Conservation (phyloP, 75 land plant species). For the Sequoiadendron giganteum region DNA sequence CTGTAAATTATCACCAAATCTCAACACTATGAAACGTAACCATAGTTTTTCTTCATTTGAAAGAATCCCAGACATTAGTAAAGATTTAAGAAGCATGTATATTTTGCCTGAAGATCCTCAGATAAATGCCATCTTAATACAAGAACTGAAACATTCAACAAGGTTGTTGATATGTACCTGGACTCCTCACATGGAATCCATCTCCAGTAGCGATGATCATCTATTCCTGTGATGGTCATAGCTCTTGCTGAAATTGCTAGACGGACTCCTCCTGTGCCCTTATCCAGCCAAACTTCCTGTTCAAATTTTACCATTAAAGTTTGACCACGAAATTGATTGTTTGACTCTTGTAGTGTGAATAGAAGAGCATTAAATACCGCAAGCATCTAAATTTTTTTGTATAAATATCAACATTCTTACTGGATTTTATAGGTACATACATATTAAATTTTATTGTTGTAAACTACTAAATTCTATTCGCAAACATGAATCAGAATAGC, state of each 20-base stretch:
- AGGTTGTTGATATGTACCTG: slow-evolving; percentile 27
- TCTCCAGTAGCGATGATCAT: slow-evolving; percentile 72
- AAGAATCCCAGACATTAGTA: background rate
- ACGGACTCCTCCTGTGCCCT: slow-evolving; percentile 50
- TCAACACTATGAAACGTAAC: background rate
- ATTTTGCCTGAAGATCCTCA: background rate
- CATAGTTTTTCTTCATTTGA: background rate
- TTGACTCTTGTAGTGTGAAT: background rate
- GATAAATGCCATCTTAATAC: background rate
- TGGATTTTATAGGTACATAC: background rate
- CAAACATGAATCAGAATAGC: background rate
- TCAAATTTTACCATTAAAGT: background rate
- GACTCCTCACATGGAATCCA: slow-evolving; percentile 67
- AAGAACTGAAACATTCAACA: background rate
- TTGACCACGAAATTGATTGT: background rate
- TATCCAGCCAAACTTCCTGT: slow-evolving; percentile 61
- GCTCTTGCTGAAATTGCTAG: slow-evolving; percentile 57
- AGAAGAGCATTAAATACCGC: background rate
- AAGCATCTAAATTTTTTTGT: too few relatives aligned
- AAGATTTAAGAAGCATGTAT: background rate
- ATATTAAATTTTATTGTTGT: background rate
- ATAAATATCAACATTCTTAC: too few relatives aligned
- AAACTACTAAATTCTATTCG: background rate
- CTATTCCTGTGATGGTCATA: slow-evolving; percentile 66
- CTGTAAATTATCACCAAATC: too few relatives aligned